Percentiles rank a stretch among this genome's conserved stretches.
phyloP scores from a whole-genome alignment of 345 rosid species.

The Sapria himalayana region DNA sequence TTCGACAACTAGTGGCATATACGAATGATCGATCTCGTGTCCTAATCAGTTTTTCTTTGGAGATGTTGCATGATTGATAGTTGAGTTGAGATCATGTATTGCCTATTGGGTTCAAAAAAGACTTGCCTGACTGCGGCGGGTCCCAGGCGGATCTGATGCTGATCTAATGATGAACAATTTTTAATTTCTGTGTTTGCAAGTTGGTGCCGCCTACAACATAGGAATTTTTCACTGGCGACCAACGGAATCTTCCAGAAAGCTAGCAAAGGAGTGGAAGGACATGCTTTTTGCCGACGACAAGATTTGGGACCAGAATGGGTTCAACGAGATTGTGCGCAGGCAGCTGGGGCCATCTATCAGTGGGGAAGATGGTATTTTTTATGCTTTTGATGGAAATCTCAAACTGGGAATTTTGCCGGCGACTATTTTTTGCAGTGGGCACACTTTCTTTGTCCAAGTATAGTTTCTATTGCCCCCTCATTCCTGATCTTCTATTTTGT shows the following conservation, averaged over 20 bases:
- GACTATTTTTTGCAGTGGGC: conserved; percentile 92
- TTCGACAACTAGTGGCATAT: too few species aligned
- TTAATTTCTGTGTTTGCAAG: too few species aligned
- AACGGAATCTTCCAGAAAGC: conserved; percentile 52
- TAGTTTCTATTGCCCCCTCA: conserved; percentile 8
- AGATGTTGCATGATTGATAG: too few species aligned
- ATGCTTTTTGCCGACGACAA: conserved; percentile 71
- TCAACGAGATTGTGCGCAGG: conserved; percentile 58
- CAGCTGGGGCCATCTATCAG: conserved; percentile 84
- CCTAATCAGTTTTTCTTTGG: too few species aligned
- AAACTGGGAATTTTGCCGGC: conserved; percentile 89
- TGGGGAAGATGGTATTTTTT: conserved; percentile 54
- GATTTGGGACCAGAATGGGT: conserved; percentile 98
- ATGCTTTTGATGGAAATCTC: conserved; percentile 84
- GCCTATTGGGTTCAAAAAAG: too few species aligned
- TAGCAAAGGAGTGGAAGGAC: conserved; percentile 91
- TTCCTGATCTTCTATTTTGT: too few species aligned
- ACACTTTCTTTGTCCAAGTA: conserved; percentile 93
- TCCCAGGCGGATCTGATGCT: too few species aligned
- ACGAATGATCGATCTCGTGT: too few species aligned
- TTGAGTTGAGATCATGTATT: too few species aligned
- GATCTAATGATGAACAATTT: too few species aligned
- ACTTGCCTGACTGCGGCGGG: too few species aligned
- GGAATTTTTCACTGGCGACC: conserved; percentile 98
- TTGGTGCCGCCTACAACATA: conserved; percentile 74